Evolutionary conservation across 1,284 basidiomycete species (phyloP).

Genomic region (Sporisorium graminicola): DNA sequence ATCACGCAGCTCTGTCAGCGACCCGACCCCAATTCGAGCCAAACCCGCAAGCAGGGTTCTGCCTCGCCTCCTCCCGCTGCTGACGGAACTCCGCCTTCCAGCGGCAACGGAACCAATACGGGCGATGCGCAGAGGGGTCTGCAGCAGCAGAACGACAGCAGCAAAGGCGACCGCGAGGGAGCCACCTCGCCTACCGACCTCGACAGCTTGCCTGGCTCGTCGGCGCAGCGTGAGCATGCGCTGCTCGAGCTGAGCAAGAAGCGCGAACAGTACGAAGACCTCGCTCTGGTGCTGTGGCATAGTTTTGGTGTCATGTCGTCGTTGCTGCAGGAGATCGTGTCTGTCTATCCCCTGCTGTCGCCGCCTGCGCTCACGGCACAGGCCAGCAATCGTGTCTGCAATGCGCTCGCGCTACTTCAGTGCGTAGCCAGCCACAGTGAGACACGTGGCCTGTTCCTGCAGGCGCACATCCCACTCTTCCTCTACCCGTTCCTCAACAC

Average conservation of each 20-base stretch:
- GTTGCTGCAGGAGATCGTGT: conserved; percentile 96
- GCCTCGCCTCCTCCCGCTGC: conserved; percentile 19
- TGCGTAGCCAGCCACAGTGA: conserved; percentile 79
- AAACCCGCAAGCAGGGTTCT: conserved; percentile 26
- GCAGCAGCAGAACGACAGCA: not conserved
- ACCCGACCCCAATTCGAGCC: conserved; percentile 51
- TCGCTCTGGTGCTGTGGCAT: conserved; percentile 97
- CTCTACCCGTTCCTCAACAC: conserved; percentile 99
- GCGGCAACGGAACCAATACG: conserved; percentile 2
- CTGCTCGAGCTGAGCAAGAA: conserved; percentile 95
- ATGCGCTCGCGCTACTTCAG: conserved; percentile 95
- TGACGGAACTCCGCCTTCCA: conserved; percentile 1
- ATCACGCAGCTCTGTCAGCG: conserved; percentile 69
- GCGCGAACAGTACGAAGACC: conserved; percentile 97
- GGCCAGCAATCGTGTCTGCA: conserved; percentile 99
- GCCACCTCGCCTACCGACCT: conserved; percentile 22
- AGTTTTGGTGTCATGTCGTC: conserved; percentile 99
- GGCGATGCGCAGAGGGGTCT: conserved; percentile 3
- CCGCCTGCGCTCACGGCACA: conserved; percentile 97
- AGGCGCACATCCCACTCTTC: conserved; percentile 96
- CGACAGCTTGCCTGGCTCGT: conserved; percentile 60
- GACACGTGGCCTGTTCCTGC: conserved; percentile 66
- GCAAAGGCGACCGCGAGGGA: conserved; percentile 13
- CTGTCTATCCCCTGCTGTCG: conserved; percentile 94
- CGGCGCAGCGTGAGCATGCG: conserved; percentile 65